Conservation (phyloP, 768 basidiomycete species). For the Russula earlei region DNA sequence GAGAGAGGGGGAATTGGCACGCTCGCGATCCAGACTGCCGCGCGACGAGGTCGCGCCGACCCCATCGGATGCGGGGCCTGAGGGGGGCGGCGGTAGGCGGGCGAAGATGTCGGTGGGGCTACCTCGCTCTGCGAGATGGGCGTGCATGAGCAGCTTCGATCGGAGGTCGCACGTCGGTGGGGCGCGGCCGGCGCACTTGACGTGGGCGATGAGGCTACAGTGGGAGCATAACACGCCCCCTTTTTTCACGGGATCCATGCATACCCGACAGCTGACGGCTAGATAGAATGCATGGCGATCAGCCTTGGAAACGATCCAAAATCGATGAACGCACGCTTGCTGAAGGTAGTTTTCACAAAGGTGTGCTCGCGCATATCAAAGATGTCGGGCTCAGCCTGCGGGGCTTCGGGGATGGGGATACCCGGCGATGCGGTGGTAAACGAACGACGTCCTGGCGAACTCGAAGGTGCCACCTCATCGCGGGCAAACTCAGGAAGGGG, state of each 20-base stretch:
- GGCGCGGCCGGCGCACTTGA: slow-evolving; percentile 63
- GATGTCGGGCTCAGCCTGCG: slow-evolving; percentile 24
- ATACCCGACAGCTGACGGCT: slow-evolving; percentile 87
- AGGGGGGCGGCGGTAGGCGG: slow-evolving; percentile 40
- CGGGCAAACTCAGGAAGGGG: slow-evolving; percentile 15
- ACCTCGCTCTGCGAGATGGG: slow-evolving; percentile 67
- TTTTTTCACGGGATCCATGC: slow-evolving; percentile 71
- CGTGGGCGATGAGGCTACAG: slow-evolving; percentile 84
- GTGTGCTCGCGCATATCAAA: slow-evolving; percentile 64
- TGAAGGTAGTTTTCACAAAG: slow-evolving; percentile 89
- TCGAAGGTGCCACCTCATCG: slow-evolving; percentile 17
- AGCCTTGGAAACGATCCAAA: neutral
- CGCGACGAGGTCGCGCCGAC: slow-evolving; percentile 13
- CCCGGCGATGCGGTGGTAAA: neutral
- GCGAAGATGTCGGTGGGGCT: slow-evolving; percentile 48
- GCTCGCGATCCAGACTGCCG: slow-evolving; percentile 13
- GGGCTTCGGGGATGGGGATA: slow-evolving; percentile 22
- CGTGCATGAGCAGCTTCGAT: slow-evolving; percentile 67
- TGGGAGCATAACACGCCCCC: slow-evolving; percentile 80
- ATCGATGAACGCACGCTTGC: slow-evolving; percentile 58
- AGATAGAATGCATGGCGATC: neutral
- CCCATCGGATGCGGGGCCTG: slow-evolving; percentile 6
- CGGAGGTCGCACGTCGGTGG: slow-evolving; percentile 77
- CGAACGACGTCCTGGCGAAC: slow-evolving; percentile 15
- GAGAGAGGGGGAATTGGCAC: neutral